phyloP scores from a whole-genome alignment of 306 rosid genomes.

The Cyamopsis tetragonoloba region DNA sequence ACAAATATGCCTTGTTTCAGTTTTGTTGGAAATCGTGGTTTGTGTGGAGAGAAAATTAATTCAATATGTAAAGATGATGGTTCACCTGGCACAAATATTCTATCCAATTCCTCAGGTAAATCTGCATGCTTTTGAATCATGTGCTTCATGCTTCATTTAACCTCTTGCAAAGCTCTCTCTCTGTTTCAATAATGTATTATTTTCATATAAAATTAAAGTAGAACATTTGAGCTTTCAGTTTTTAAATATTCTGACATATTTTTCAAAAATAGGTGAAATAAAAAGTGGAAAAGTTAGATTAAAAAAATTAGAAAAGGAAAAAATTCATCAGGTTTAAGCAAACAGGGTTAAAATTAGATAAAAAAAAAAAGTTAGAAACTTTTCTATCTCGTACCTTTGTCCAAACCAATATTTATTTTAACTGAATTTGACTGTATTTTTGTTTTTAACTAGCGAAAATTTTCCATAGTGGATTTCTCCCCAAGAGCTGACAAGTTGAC shows the following conservation, averaged over 20 bases:
- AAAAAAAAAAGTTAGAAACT: not conserved
- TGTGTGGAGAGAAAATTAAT: constrained; percentile 75
- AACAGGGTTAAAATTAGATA: not conserved
- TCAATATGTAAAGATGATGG: constrained; percentile 65
- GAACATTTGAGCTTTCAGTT: constrained; percentile 8
- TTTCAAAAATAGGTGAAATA: not conserved
- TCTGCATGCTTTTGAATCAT: constrained; percentile 1
- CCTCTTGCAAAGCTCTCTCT: not conserved
- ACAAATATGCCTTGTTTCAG: constrained; percentile 44
- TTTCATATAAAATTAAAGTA: not conserved
- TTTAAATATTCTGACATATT: not conserved
- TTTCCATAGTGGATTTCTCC: not conserved
- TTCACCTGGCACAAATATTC: constrained; percentile 40
- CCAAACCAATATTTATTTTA: not conserved
- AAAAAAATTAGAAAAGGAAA: too few species aligned
- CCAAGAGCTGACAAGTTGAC: too few species aligned
- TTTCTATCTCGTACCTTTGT: too few species aligned
- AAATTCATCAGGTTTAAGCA: not conserved
- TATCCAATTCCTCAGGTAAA: constrained; percentile 53
- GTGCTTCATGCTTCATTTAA: constrained; percentile 21
- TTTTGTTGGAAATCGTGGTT: constrained; percentile 86
- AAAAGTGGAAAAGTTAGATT: not conserved
- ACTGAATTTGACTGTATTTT: not conserved
- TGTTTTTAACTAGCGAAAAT: not conserved
- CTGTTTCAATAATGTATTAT: not conserved